These are phyloP conservation scores for Alternaria arborescens DNA, from an alignment of 2,329 filamentous ascomycete genomes.

Conservation along the genomic window DNA sequence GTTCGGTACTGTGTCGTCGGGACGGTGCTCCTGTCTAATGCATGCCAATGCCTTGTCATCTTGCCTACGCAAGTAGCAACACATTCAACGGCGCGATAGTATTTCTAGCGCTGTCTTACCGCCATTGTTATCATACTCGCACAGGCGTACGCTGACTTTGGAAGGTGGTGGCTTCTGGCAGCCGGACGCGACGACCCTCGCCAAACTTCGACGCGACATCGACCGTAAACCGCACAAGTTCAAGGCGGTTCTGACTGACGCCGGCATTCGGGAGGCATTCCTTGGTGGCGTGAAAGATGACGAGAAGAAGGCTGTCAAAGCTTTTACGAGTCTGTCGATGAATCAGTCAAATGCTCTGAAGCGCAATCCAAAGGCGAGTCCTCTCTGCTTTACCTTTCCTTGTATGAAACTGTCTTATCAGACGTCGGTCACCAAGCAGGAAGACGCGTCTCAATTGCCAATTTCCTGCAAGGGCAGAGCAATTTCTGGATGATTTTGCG, in stretches of 20 bases:
- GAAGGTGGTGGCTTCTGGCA: slow-evolving; percentile 82
- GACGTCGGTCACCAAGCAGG: not conserved
- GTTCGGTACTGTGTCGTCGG: slow-evolving; percentile 3
- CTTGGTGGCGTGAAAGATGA: slow-evolving; percentile 65
- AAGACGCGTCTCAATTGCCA: not conserved
- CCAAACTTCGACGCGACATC: slow-evolving; percentile 75
- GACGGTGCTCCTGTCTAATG: not conserved
- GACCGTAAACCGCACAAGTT: slow-evolving; percentile 76
- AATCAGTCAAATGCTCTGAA: slow-evolving; percentile 82
- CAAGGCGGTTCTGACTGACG: slow-evolving; percentile 70
- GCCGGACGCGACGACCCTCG: slow-evolving; percentile 73
- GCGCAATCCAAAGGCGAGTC: slow-evolving; percentile 80
- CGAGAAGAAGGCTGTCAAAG: slow-evolving; percentile 69
- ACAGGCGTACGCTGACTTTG: slow-evolving; percentile 27
- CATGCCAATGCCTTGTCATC: slow-evolving; percentile 2
- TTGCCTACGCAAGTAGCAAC: not conserved
- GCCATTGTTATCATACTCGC: not conserved
- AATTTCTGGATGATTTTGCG: not conserved
- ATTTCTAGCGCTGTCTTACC: not conserved
- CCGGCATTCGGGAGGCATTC: slow-evolving; percentile 70
- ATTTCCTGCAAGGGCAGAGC: not conserved
- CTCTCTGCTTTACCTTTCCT: slow-evolving; percentile 18
- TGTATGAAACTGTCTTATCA: not conserved
- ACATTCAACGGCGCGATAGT: not conserved
- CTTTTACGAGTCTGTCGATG: slow-evolving; percentile 64